Conservation (phyloP, 192 early-diverging fungal genomes). For the Phycomyces nitens region DNA sequence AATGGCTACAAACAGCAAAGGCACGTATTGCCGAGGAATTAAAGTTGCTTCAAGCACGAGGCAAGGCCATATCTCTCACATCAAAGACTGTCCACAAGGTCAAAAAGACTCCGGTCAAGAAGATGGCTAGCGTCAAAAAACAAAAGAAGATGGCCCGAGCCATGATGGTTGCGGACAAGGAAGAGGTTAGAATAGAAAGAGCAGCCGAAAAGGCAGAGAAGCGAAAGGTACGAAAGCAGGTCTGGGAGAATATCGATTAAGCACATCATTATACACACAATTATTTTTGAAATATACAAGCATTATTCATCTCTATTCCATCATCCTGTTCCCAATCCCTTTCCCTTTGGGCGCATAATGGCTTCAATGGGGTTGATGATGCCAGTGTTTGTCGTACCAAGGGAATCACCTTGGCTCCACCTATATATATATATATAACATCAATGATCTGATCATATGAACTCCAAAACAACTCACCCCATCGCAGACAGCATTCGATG, state of each 20-base stretch:
- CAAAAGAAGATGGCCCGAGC: conserved; percentile 24
- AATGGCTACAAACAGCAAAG: conserved; percentile 13
- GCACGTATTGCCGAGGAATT: conserved; percentile 23
- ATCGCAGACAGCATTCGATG: conserved; percentile 66
- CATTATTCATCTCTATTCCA: not conserved
- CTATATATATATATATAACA: conserved; percentile 19
- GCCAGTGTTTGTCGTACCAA: conserved; percentile 43
- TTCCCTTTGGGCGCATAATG: conserved; percentile 40
- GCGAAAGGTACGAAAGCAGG: conserved; percentile 19
- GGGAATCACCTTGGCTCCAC: conserved; percentile 46
- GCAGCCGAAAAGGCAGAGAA: conserved; percentile 14
- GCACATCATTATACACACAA: not conserved
- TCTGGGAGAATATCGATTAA: conserved; percentile 14
- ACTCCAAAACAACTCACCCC: conserved; percentile 45
- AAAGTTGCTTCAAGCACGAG: conserved; percentile 14
- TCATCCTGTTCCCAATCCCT: conserved; percentile 40
- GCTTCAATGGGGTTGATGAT: conserved; percentile 53
- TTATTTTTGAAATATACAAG: not conserved
- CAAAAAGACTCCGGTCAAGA: conserved; percentile 13
- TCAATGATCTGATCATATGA: not conserved
- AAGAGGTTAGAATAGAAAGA: conserved; percentile 9
- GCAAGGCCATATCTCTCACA: conserved; percentile 1
- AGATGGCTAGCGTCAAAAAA: conserved; percentile 15
- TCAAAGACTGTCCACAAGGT: conserved; percentile 9
- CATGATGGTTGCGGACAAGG: conserved; percentile 25